These are phyloP conservation scores for Cubamyces sp. DNA, from an alignment of 768 basidiomycete genomes.

Conservation along the genomic window DNA sequence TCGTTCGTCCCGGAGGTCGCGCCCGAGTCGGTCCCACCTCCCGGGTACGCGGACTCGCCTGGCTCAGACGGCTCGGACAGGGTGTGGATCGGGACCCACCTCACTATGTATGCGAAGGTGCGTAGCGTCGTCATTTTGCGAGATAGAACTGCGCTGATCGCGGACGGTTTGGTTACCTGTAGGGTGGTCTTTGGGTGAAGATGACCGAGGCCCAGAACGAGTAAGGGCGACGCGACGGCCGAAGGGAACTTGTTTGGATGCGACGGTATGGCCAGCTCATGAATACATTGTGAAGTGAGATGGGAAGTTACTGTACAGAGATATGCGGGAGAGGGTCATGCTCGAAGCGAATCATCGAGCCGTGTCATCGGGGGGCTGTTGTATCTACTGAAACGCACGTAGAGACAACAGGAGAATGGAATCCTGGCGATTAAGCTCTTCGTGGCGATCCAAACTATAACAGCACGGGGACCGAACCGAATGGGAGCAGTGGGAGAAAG, in stretches of 20 bases:
- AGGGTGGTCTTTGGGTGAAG: constrained; percentile 53
- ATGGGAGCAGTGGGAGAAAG: too few species aligned
- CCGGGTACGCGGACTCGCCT: constrained; percentile 26
- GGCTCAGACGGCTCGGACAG: constrained; percentile 37
- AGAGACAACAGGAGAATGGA: too few species aligned
- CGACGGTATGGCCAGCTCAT: neutral
- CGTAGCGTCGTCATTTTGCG: constrained; percentile 16
- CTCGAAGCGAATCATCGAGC: too few species aligned
- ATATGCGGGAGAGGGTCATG: too few species aligned
- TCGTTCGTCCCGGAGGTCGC: constrained; percentile 30
- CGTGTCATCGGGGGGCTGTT: too few species aligned
- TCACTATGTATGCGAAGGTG: constrained; percentile 47
- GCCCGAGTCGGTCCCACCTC: constrained; percentile 28
- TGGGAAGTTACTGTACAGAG: too few species aligned
- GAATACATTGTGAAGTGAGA: too few species aligned
- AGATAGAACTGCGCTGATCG: neutral
- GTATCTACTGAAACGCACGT: too few species aligned
- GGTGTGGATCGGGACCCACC: constrained; percentile 39
- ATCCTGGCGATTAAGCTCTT: too few species aligned
- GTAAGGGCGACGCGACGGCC: neutral
- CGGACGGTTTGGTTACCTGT: neutral
- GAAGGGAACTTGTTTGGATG: neutral
- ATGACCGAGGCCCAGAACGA: constrained; percentile 37
- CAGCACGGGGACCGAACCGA: too few species aligned
- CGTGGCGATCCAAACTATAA: too few species aligned